Evolutionary conservation across 192 early-diverging fungal species (phyloP).

Genomic region (Entomortierella parvispora): DNA sequence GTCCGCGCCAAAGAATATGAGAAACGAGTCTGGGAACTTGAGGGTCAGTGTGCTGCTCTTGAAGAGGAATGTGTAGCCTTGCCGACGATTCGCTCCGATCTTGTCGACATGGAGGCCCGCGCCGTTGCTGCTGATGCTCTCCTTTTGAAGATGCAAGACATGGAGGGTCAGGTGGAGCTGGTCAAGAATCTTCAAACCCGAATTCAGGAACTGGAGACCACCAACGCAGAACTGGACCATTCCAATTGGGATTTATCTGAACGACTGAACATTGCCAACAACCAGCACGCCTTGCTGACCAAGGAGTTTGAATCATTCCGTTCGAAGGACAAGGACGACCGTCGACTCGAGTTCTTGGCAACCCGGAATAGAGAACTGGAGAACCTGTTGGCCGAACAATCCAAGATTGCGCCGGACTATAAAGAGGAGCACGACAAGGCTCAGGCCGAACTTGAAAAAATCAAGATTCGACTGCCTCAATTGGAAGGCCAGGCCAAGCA

Average conservation of each 20-base stretch:
- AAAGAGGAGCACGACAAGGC: conserved; percentile 19
- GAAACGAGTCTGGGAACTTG: conserved; percentile 25
- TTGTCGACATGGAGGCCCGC: conserved; percentile 8
- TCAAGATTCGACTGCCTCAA: conserved; percentile 26
- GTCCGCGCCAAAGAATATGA: conserved; percentile 24
- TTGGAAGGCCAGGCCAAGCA: conserved; percentile 25
- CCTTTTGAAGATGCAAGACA: conserved; percentile 8
- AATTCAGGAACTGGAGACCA: conserved; percentile 26
- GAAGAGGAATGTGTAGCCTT: conserved; percentile 8
- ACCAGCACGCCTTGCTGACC: conserved; percentile 16
- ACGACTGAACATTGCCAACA: conserved; percentile 25
- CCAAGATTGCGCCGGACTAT: conserved; percentile 10
- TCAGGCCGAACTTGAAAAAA: conserved; percentile 8
- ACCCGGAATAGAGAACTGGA: conserved; percentile 17
- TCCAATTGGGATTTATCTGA: conserved; percentile 28
- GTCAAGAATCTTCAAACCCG: conserved; percentile 16
- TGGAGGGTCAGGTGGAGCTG: conserved; percentile 11
- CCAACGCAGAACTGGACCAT: conserved; percentile 23
- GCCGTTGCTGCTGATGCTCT: conserved; percentile 3
- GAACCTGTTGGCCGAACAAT: conserved; percentile 7
- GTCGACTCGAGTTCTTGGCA: conserved; percentile 10
- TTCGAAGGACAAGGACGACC: conserved; percentile 27
- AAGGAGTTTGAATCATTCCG: conserved; percentile 20
- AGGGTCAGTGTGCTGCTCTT: conserved; percentile 14
- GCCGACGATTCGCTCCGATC: conserved; percentile 6